Evolutionary conservation across 305 asterid species (phyloP).

Genomic region (Solanum aculeatissimum): DNA sequence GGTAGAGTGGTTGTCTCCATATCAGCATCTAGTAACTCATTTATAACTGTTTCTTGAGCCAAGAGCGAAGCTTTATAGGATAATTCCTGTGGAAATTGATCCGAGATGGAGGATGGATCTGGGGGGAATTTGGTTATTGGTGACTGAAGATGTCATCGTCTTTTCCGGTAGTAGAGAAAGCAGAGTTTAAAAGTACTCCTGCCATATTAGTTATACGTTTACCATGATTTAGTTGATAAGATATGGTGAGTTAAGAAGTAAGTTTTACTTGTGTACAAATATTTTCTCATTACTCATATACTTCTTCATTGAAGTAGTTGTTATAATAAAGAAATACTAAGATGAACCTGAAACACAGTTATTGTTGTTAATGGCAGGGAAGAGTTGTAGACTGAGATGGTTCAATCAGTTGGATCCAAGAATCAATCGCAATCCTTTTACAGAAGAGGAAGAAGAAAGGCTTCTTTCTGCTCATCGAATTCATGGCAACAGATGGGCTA

Average conservation of each 20-base stretch:
- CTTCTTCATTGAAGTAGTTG: background rate
- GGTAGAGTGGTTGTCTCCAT: no score
- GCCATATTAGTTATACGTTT: background rate
- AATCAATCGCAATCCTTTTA: conserved; percentile 65
- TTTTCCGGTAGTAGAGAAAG: no score
- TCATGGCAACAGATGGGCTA: conserved; percentile 78
- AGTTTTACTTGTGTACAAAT: no score
- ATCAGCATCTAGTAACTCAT: no score
- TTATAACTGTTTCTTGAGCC: no score
- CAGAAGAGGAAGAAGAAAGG: conserved; percentile 69
- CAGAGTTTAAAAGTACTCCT: no score
- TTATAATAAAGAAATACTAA: background rate
- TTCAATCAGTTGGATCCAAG: conserved; percentile 82
- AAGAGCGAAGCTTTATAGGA: no score
- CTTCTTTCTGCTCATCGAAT: conserved; percentile 61
- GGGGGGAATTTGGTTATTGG: no score
- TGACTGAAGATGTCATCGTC: no score
- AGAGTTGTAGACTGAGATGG: conserved; percentile 87
- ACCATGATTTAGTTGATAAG: background rate
- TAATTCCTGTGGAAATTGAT: no score
- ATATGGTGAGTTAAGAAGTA: background rate
- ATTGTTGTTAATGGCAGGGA: conserved; percentile 28
- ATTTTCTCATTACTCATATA: background rate
- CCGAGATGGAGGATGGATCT: no score
- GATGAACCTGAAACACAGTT: background rate